These are phyloP conservation scores for Fusarium marasasianum DNA, from an alignment of 2,329 filamentous ascomycete genomes.

Conservation along the genomic window DNA sequence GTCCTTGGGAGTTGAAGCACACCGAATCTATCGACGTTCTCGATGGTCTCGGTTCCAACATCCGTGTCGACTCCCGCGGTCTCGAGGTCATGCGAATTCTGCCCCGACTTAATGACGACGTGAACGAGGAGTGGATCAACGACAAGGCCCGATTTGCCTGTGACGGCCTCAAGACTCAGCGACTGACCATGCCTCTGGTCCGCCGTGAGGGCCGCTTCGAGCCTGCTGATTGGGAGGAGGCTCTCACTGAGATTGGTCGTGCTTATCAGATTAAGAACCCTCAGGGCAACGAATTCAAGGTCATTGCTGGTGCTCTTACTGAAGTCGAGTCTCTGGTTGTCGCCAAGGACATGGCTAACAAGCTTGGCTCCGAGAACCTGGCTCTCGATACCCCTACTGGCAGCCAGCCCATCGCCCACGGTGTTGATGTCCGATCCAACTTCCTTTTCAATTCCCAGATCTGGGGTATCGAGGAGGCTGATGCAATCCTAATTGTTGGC, in stretches of 20 bases:
- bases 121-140: conserved; percentile 99
- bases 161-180: conserved; percentile 95
- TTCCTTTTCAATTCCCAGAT: conserved; percentile 98
- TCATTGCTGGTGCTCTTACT: conserved; percentile 87
- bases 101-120: conserved; percentile 93
- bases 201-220: conserved; percentile 90
- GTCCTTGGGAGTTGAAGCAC: conserved; percentile 97
- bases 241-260: conserved; percentile 83
- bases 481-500: conserved; percentile 89
- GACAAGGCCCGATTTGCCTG: conserved; percentile 98
- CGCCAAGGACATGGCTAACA: conserved; percentile 97
- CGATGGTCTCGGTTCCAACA: conserved; percentile 92
- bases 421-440: conserved; percentile 91
- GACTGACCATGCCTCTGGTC: conserved; percentile 90
- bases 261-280: conserved; percentile 83
- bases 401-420: conserved; percentile 85
- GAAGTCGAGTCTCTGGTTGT: conserved; percentile 95
- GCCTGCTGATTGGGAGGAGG: conserved; percentile 95
- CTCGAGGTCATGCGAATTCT: conserved; percentile 96
- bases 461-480: conserved; percentile 91
- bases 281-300: conserved; percentile 95
- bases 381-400: conserved; percentile 90
- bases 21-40: conserved; percentile 95
- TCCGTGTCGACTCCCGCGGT: conserved; percentile 91
- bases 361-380: conserved; percentile 94